Evolutionary conservation across 1,284 basidiomycete species (phyloP).

Genomic region (Ganoderma resinaceum): DNA sequence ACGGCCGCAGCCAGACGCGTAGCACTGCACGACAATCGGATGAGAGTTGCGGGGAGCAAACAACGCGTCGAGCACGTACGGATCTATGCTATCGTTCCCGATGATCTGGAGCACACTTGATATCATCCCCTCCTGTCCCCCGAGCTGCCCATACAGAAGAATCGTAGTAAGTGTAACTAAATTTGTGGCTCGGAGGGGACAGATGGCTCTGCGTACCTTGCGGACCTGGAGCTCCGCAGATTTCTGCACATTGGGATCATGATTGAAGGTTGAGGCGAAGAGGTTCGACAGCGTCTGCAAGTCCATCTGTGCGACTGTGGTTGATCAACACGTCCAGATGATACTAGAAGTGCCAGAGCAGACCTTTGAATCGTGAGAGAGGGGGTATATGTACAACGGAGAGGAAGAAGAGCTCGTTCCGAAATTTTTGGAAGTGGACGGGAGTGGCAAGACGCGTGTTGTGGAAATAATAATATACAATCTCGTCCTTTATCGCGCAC

Average conservation of each 20-base stretch:
- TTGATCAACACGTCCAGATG: background rate
- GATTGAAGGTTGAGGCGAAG: constrained; percentile 79
- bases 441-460: constrained; percentile 32
- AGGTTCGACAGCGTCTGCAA: constrained; percentile 77
- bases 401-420: constrained; percentile 24
- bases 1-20: constrained; percentile 83
- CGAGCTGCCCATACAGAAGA: constrained; percentile 57
- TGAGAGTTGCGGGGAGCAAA: constrained; percentile 19
- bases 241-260: constrained; percentile 87
- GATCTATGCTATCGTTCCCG: constrained; percentile 74
- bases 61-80: constrained; percentile 66
- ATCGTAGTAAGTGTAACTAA: constrained; percentile 12
- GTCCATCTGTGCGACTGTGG: constrained; percentile 61
- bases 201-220: constrained; percentile 56
- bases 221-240: constrained; percentile 84
- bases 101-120: constrained; percentile 84
- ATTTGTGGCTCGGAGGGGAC: background rate
- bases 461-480: constrained; percentile 19
- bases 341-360: background rate
- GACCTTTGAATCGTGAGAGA: constrained; percentile 21
- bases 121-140: constrained; percentile 80
- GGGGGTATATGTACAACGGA: constrained; percentile 32
- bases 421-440: constrained; percentile 32
- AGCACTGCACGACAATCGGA: constrained; percentile 50
- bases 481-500: constrained; percentile 30